Percentiles rank a stretch among this genome's conserved stretches.
Conservation (phyloP, 1,284 basidiomycete genomes). For the Irpex rosettiformis region DNA sequence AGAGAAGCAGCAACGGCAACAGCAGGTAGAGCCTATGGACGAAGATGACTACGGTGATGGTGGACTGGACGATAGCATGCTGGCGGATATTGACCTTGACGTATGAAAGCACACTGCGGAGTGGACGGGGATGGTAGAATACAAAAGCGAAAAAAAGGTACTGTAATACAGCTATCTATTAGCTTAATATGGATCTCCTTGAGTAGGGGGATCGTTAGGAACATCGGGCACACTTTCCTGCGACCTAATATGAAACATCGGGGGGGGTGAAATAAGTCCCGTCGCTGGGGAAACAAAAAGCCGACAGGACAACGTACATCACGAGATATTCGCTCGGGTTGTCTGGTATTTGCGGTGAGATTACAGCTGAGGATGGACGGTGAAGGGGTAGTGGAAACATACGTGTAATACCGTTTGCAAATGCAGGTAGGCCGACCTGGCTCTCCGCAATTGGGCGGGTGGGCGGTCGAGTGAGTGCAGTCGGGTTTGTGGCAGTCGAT, state of each 20-base stretch:
- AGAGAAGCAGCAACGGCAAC: constrained; percentile 34
- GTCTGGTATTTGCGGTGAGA: constrained; percentile 19
- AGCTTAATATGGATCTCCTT: not conserved
- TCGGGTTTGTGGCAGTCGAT: constrained; percentile 48
- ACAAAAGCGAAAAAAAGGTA: not conserved
- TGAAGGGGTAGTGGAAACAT: constrained; percentile 21
- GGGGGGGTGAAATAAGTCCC: too few species aligned
- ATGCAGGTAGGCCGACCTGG: constrained; percentile 30
- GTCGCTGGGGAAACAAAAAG: too few species aligned
- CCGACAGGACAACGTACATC: constrained; percentile 29
- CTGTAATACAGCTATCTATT: not conserved
- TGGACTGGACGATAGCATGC: constrained; percentile 65
- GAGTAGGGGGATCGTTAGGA: constrained; percentile 4
- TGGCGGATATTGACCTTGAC: constrained; percentile 57
- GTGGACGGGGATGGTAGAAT: not conserved
- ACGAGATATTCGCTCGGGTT: constrained; percentile 29
- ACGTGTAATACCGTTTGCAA: constrained; percentile 61
- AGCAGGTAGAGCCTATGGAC: constrained; percentile 26
- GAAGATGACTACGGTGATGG: constrained; percentile 66
- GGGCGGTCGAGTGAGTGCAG: constrained; percentile 48
- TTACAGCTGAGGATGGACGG: not conserved
- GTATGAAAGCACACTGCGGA: constrained; percentile 22
- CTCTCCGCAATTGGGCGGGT: constrained; percentile 44
- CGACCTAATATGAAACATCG: constrained; percentile 31
- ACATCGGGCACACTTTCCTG: constrained; percentile 42